These are phyloP conservation scores for Oxyria digyna DNA, from an alignment of 148 eudicot genomes.

Conservation along the genomic window DNA sequence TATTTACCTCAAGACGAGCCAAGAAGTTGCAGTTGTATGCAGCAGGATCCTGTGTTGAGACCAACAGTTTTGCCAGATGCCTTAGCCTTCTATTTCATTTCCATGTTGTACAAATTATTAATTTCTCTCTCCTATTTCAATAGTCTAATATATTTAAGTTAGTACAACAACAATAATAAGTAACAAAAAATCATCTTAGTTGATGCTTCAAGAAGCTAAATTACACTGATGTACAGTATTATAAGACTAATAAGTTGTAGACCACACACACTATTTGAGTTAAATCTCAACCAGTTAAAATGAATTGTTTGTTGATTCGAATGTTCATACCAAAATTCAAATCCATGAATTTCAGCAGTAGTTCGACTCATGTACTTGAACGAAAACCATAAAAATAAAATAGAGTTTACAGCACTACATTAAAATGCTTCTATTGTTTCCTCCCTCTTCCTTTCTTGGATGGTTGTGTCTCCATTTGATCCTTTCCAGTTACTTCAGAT, in stretches of 20 bases:
- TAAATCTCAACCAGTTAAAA: no score
- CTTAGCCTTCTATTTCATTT: background rate
- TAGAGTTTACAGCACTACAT: background rate
- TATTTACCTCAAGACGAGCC: no score
- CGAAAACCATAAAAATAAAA: background rate
- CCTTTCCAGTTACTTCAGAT: slow-evolving; percentile 76
- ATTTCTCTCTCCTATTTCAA: background rate
- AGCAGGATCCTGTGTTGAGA: no score
- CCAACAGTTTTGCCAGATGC: background rate
- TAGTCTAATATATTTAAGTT: background rate
- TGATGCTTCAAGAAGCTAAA: no score
- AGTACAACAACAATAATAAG: no score
- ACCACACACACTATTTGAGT: no score
- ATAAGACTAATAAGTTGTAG: no score
- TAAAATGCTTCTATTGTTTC: slow-evolving; percentile 40
- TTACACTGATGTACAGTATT: no score
- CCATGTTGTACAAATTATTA: background rate
- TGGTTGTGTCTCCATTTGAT: slow-evolving; percentile 69
- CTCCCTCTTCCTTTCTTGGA: slow-evolving; percentile 88
- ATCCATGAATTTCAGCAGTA: background rate
- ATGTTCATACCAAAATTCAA: background rate
- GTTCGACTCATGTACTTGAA: background rate
- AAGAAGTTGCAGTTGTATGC: no score
- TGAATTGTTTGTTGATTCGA: no score
- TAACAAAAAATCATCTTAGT: no score